Base-by-base conservation (phyloP, 306 rosid species). In the Vigna radiata region DNA sequence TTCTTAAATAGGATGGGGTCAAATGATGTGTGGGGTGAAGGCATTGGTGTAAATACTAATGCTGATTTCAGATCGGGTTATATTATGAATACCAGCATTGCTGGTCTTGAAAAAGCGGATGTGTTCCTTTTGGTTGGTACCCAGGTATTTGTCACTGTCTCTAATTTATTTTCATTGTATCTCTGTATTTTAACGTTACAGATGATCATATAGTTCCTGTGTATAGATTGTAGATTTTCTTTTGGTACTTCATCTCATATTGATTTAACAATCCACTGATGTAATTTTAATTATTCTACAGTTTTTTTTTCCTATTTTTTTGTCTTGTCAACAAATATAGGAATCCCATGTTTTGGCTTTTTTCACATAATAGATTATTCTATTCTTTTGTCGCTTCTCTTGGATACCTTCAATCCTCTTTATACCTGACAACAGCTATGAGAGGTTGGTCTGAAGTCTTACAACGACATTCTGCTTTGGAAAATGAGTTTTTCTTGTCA, bases 61-160 rank as follows among this genome's bases (percentile, higher is more conserved):
- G 97, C 96, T 44, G 99, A 96, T 89, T 87, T 92, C 79, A 93
- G 99, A 31, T 96, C 99, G 15, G 97, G 93, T 41, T 92, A 92
- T 86, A 82, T 92, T 52, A 87, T 96, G 98, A 96, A 96, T 71
- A 88, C 90, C 58, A 78, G 88, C 82, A 92, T 96, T 84, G 84
- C 94, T 80, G 94, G 90, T 77, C 98, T 96, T 47, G 99, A 96
- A 86, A 91, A 96, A 81, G 96, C 98, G 0, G 99, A 96, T 81
- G 94, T 81, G 44, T 92, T 96, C 83, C 90, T 96, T 54, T 89
- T 96, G 94, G 88, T 96, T 80, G 99, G 99, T 59, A 91, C 96
- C 61, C 98, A 96, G 99, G 99, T 96, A 88, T 61, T 7, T 62
- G 11, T 29, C 43, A 58, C 14, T 13, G 21, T 37, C 56, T 73